Conservation (phyloP, 805 yeast genomes). For the Sugiyamaella boreocaroliniensis region DNA sequence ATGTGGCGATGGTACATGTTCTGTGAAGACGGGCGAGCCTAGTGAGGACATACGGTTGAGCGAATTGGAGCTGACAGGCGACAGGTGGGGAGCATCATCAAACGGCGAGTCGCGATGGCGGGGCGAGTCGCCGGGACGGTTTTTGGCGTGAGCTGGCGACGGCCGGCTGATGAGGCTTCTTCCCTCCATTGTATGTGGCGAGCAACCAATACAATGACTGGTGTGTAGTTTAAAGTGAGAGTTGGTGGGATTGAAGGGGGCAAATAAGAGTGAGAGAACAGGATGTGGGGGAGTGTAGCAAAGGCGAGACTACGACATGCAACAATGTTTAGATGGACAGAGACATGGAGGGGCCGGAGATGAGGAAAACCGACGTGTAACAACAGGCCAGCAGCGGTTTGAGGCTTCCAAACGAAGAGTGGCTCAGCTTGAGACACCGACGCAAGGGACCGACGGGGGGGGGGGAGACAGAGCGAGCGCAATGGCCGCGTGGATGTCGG, state of each 20-base stretch:
- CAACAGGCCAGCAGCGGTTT: not conserved
- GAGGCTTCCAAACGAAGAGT: no score
- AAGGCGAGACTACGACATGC: no score
- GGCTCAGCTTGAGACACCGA: no score
- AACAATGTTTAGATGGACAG: not conserved
- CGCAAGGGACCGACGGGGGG: no score
- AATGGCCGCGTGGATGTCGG: no score
- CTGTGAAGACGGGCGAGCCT: not conserved
- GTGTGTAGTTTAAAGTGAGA: no score
- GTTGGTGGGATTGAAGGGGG: no score
- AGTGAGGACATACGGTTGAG: not conserved
- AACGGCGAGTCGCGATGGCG: not conserved
- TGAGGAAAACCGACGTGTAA: not conserved
- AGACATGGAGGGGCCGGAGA: not conserved
- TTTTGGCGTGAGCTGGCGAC: not conserved
- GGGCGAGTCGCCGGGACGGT: not conserved
- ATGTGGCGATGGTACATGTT: not conserved
- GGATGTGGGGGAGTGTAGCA: no score
- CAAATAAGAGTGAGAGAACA: no score
- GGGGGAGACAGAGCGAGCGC: no score
- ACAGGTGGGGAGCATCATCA: not conserved
- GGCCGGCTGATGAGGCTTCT: not conserved
- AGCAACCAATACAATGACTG: not conserved
- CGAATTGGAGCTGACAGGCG: not conserved
- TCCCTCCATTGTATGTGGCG: not conserved